Percentiles rank a stretch among this genome's conserved stretches.
Evolutionary conservation across 2,329 filamentous ascomycete genomes (phyloP).

Genomic region (Penicillium glabrum): DNA sequence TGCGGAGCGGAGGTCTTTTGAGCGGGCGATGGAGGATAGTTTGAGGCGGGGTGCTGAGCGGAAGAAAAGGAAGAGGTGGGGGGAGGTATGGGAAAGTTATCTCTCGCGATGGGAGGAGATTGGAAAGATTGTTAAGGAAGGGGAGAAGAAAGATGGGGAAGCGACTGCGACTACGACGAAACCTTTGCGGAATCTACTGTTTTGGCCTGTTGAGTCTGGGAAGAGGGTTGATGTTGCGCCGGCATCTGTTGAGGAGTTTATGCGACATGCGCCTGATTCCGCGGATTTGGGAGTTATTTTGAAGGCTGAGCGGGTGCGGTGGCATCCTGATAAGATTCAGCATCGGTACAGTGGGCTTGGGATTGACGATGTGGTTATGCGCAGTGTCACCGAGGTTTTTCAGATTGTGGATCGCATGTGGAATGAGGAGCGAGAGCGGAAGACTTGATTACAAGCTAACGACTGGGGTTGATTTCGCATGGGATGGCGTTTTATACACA

Average conservation of each 20-base stretch:
- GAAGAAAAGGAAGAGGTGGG: constrained; percentile 46
- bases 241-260: constrained; percentile 67
- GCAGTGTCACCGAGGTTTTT: constrained; percentile 83
- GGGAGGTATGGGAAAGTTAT: constrained; percentile 66
- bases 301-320: constrained; percentile 83
- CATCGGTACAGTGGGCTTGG: constrained; percentile 73
- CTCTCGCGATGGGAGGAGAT: constrained; percentile 61
- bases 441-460: background rate
- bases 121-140: constrained; percentile 20
- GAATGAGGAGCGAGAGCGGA: constrained; percentile 56
- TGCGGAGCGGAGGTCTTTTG: constrained; percentile 45
- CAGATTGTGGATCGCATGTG: constrained; percentile 84
- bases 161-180: constrained; percentile 3
- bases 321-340: constrained; percentile 98
- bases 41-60: constrained; percentile 67
- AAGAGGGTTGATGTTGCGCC: constrained; percentile 57
- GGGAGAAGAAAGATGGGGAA: background rate
- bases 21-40: constrained; percentile 67
- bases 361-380: constrained; percentile 71
- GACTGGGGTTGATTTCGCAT: background rate
- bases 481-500: background rate
- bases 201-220: constrained; percentile 73
- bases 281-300: constrained; percentile 53
- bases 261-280: constrained; percentile 54
- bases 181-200: constrained; percentile 48